A percentile compares a stretch with the other conserved stretches of the same genome.
Conservation (phyloP, 2,329 filamentous ascomycete genomes). For the Juglanconis oblonga region DNA sequence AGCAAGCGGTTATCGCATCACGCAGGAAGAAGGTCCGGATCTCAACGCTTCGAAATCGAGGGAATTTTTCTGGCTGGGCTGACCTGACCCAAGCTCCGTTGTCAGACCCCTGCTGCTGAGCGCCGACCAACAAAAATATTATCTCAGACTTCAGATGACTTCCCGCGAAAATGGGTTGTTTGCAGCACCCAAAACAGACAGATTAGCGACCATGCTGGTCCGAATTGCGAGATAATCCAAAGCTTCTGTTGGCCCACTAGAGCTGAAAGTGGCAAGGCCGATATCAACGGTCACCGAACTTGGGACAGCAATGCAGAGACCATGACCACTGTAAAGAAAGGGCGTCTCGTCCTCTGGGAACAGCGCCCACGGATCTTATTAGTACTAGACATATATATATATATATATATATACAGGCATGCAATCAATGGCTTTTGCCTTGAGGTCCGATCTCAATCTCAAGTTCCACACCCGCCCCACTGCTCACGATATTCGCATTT, state of each 20-base stretch:
- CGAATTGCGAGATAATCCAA: neutral
- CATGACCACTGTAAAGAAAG: neutral
- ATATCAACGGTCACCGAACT: constrained; percentile 16
- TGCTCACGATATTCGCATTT: neutral
- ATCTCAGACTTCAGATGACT: neutral
- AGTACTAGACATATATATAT: neutral
- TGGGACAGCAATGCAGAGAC: neutral
- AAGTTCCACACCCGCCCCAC: neutral
- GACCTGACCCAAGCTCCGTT: neutral
- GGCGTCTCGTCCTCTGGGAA: neutral
- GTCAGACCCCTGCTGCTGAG: neutral
- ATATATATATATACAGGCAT: constrained; percentile 1
- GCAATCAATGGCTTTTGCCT: neutral
- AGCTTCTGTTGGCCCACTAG: constrained; percentile 17
- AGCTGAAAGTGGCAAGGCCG: constrained; percentile 2
- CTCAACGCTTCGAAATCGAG: constrained; percentile 4
- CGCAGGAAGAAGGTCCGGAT: constrained; percentile 8
- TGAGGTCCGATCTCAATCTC: neutral
- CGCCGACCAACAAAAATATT: constrained; percentile 12
- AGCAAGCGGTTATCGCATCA: constrained; percentile 1
- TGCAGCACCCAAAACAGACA: neutral
- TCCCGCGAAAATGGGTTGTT: neutral
- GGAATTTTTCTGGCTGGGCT: constrained; percentile 12
- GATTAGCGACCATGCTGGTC: neutral
- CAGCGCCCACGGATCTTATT: constrained; percentile 8